A percentile compares a stretch with the other conserved stretches of the same genome.
These are phyloP conservation scores for Pisolithus tinctorius DNA, from an alignment of 768 basidiomycete genomes.

Conservation along the genomic window DNA sequence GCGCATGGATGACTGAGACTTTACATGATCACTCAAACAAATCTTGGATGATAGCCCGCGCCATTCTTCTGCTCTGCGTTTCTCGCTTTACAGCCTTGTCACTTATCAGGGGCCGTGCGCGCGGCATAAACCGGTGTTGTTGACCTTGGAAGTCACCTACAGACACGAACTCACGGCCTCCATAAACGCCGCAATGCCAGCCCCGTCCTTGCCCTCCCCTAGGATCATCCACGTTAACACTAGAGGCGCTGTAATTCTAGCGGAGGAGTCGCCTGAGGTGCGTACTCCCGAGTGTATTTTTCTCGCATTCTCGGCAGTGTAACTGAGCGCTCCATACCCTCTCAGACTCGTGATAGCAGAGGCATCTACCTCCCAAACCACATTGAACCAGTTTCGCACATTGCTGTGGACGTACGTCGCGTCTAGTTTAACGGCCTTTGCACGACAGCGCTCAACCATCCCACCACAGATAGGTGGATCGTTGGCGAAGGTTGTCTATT, in stretches of 20 bases:
- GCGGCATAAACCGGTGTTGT: background rate
- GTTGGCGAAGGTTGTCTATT: constrained; percentile 96
- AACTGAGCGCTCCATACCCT: constrained; percentile 9
- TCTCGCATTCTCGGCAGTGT: constrained; percentile 3
- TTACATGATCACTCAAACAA: background rate
- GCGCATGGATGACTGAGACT: background rate
- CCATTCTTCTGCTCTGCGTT: background rate
- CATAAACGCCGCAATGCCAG: constrained; percentile 29
- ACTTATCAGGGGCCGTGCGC: background rate
- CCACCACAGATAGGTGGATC: constrained; percentile 83
- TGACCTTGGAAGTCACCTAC: background rate
- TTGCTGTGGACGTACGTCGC: constrained; percentile 87
- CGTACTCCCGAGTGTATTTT: constrained; percentile 17
- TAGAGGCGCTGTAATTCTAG: constrained; percentile 85
- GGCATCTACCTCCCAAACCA: constrained; percentile 98
- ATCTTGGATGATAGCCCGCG: background rate
- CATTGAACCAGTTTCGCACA: constrained; percentile 95
- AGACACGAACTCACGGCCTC: background rate
- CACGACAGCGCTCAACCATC: background rate
- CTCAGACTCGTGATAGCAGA: constrained; percentile 83
- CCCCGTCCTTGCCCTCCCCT: constrained; percentile 68
- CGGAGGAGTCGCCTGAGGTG: constrained; percentile 93
- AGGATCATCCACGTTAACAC: constrained; percentile 93
- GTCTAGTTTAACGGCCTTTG: background rate
- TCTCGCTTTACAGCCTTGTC: background rate